Conservation (phyloP, 257 asterid genomes). For the Petunia secreta region DNA sequence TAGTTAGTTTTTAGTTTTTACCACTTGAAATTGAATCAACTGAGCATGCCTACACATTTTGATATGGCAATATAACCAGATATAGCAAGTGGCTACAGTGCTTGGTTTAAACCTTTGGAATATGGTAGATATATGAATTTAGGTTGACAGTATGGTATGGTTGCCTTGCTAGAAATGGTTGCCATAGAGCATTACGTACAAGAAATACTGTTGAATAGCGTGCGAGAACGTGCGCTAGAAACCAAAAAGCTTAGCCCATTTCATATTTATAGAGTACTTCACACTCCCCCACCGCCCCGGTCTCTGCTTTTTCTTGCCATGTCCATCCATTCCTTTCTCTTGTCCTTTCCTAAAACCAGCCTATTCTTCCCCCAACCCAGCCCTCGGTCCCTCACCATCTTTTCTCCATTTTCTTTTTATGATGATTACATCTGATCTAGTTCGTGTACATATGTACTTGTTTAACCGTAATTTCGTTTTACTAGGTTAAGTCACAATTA, state of each 20-base stretch:
- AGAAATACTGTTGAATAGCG: conserved; percentile 34
- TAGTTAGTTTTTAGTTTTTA: too few species aligned
- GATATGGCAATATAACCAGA: background rate
- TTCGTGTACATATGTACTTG: too few species aligned
- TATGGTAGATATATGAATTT: background rate
- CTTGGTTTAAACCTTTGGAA: background rate
- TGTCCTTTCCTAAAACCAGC: conserved; percentile 10
- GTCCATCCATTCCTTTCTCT: conserved; percentile 27
- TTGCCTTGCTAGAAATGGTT: conserved; percentile 1
- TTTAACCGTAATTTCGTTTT: too few species aligned
- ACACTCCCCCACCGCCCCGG: background rate
- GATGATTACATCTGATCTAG: background rate
- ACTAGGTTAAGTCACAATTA: too few species aligned
- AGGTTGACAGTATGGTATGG: background rate
- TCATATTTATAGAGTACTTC: background rate
- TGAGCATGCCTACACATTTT: too few species aligned
- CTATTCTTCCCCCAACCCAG: background rate
- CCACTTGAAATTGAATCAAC: too few species aligned
- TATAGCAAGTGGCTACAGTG: background rate
- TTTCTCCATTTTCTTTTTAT: too few species aligned
- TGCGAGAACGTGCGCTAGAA: conserved; percentile 35
- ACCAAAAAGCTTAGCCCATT: background rate
- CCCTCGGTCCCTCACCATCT: too few species aligned
- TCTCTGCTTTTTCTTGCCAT: background rate
- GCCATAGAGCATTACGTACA: background rate